Evolutionary conservation across 164 flowering plant genomes (phyloP).

Genomic region (Buxus sempervirens): DNA sequence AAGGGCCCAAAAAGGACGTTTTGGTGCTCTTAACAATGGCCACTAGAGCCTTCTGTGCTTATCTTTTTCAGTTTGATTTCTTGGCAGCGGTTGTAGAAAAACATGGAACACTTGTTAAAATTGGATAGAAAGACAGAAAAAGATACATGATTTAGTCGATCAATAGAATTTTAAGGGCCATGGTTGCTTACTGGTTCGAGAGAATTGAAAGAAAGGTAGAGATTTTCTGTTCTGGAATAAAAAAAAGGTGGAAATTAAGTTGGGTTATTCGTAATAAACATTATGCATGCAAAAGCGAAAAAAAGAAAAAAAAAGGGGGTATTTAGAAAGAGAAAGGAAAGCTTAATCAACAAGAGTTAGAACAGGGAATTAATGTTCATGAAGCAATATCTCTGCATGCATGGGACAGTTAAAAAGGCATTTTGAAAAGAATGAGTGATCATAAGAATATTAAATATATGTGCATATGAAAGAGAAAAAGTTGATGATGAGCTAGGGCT

Average conservation of each 20-base stretch:
- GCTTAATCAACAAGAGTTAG: no score
- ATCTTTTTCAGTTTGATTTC: conserved; percentile 11
- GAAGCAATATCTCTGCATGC: no score
- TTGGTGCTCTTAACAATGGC: conserved; percentile 12
- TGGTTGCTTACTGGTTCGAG: neutral
- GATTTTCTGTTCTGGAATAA: neutral
- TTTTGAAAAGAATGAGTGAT: no score
- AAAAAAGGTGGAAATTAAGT: no score
- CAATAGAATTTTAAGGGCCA: neutral
- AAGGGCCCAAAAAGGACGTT: neutral
- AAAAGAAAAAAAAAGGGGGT: no score
- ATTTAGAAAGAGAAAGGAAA: neutral
- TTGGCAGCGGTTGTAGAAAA: conserved; percentile 2
- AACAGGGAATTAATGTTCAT: no score
- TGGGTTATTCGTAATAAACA: no score
- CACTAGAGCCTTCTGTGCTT: conserved; percentile 21
- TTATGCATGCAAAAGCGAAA: no score
- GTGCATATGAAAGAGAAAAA: neutral
- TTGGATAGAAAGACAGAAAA: neutral
- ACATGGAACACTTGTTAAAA: neutral
- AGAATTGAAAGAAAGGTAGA: no score
- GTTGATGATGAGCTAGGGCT: neutral
- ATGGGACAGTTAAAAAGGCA: no score
- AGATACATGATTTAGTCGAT: neutral
- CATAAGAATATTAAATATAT: no score